These are phyloP conservation scores for Fonsecaea pugnacius DNA, from an alignment of 2,329 filamentous ascomycete genomes.

Conservation along the genomic window DNA sequence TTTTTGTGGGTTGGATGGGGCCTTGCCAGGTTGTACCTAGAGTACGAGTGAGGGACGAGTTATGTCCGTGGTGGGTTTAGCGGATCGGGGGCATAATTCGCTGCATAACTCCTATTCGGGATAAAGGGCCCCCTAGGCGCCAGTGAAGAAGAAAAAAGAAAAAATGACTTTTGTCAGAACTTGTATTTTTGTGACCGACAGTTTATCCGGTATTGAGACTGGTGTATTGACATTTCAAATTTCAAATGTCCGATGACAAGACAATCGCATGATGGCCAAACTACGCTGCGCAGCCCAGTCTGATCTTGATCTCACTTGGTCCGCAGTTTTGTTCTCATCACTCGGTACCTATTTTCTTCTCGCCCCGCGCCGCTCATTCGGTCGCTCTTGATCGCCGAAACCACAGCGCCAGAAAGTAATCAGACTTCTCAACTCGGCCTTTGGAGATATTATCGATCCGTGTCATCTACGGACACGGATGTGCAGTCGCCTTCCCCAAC, in stretches of 20 bases:
- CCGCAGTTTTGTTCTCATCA: neutral
- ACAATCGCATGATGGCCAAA: neutral
- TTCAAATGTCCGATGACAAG: constrained; percentile 3
- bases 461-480: neutral
- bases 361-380: neutral
- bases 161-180: neutral
- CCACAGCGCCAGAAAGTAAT: constrained; percentile 1
- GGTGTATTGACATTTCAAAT: constrained; percentile 11
- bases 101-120: constrained; percentile 18
- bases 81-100: constrained; percentile 15
- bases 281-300: too few species aligned
- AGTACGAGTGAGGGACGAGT: too few species aligned
- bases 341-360: neutral
- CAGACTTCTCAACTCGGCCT: constrained; percentile 7
- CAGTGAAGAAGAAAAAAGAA: neutral
- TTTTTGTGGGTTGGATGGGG: too few species aligned
- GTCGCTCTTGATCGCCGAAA: constrained; percentile 1
- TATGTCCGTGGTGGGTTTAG: neutral
- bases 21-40: too few species aligned
- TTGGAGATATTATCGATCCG: neutral
- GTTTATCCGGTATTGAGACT: constrained; percentile 12
- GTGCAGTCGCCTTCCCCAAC: too few species aligned
- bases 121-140: neutral
- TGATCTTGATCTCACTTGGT: neutral
- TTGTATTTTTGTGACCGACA: neutral